A percentile compares a stretch with the other conserved stretches of the same genome.
These are phyloP conservation scores for Mycena crocata DNA, from an alignment of 768 basidiomycete genomes.

Conservation along the genomic window DNA sequence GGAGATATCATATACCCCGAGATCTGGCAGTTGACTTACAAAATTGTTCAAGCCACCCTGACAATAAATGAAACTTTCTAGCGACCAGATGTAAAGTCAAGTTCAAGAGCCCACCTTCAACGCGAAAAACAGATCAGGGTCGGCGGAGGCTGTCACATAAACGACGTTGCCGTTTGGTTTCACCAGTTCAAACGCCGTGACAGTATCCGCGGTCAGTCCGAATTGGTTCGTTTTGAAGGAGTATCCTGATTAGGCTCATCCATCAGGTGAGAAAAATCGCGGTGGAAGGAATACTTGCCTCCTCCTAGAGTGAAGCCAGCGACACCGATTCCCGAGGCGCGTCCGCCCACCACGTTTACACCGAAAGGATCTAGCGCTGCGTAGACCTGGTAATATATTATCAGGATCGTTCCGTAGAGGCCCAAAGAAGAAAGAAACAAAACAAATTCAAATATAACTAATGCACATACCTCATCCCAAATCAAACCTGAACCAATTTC, in stretches of 20 bases:
- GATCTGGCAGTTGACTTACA: slow-evolving; percentile 30
- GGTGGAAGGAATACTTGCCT: slow-evolving; percentile 45
- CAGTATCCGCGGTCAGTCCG: slow-evolving; percentile 67
- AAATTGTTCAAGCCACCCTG: slow-evolving; percentile 77
- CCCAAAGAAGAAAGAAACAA: too few relatives aligned
- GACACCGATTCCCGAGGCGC: slow-evolving; percentile 69
- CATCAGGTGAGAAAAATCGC: not conserved
- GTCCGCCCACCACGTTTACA: slow-evolving; percentile 69
- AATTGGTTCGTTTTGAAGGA: slow-evolving; percentile 73
- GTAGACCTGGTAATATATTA: slow-evolving; percentile 50
- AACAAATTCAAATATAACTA: too few relatives aligned
- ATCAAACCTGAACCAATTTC: slow-evolving; percentile 60
- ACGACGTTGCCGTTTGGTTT: slow-evolving; percentile 62
- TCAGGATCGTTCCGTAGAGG: not conserved
- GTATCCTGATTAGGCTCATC: slow-evolving; percentile 48
- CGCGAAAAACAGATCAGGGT: slow-evolving; percentile 55
- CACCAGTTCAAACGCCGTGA: slow-evolving; percentile 68
- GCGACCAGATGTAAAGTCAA: not conserved
- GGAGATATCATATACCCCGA: slow-evolving; percentile 21
- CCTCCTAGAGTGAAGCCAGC: slow-evolving; percentile 71
- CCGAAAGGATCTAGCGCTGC: slow-evolving; percentile 58
- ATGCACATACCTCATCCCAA: slow-evolving; percentile 67
- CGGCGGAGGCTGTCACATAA: slow-evolving; percentile 46
- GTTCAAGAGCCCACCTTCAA: slow-evolving; percentile 44
- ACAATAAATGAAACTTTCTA: slow-evolving; percentile 7